phyloP scores from a whole-genome alignment of 1,139 yeast species.

The Hyphopichia buzzinii region DNA sequence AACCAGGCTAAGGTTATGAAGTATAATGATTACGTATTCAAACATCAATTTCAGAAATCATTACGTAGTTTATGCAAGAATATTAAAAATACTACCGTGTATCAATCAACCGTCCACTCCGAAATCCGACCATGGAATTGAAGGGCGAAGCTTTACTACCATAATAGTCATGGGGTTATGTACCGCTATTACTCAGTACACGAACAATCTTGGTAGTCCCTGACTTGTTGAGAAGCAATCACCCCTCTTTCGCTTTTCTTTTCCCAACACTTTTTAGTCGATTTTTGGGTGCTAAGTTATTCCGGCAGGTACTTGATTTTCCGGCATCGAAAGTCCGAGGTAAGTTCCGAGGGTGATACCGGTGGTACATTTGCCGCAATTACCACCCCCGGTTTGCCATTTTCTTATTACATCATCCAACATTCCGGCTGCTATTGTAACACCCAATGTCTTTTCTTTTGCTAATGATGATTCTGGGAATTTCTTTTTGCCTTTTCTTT shows the following conservation, averaged over 20 bases:
- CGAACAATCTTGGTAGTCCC: too few relatives aligned
- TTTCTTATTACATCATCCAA: constrained; percentile 1
- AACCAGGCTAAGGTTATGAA: too few relatives aligned
- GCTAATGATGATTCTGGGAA: background rate
- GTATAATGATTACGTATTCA: background rate
- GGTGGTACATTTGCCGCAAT: background rate
- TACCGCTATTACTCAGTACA: too few relatives aligned
- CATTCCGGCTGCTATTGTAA: constrained; percentile 1
- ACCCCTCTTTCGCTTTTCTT: background rate
- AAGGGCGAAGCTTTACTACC: too few relatives aligned
- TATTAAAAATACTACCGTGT: background rate
- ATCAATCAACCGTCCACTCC: background rate
- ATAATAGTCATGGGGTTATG: too few relatives aligned
- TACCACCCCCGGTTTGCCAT: background rate
- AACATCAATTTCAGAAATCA: background rate
- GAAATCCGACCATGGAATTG: background rate
- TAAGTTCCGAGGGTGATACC: constrained; percentile 1
- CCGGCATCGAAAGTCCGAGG: too few relatives aligned
- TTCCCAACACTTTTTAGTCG: background rate
- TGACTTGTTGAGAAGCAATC: too few relatives aligned
- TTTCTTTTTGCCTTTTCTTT: constrained; percentile 1
- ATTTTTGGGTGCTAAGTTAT: background rate
- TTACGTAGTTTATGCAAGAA: background rate
- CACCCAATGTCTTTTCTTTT: background rate
- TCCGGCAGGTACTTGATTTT: background rate